Evolutionary conservation across 352 stramenopile species (phyloP), one percentile per base, ranked within the genome.

Genomic region (Globisporangium sylvaticum): DNA sequence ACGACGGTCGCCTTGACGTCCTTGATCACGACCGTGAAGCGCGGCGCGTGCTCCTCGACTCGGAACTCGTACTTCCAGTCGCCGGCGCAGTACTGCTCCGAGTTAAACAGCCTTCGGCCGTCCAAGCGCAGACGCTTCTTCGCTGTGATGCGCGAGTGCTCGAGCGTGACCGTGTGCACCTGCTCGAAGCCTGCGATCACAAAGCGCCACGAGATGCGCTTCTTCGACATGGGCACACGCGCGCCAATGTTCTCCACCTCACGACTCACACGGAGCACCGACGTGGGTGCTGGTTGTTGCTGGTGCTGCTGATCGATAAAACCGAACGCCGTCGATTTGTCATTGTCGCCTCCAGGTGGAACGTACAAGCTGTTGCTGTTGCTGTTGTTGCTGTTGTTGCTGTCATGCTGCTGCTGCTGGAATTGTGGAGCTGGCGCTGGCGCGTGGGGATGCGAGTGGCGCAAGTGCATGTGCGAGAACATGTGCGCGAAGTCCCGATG

Each of bases 41-140:
- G 54, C 55, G 76, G 68, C 10, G 68, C 63, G 27, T 76, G 58
- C 9, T 67, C 60, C 12, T 86, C 67, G 4, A 89, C 80, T 27
- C 73, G 53, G 59, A 95, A 94, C n/a, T 92, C 81, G 68, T 94
- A 83, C 22, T 80, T 76, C 88, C 88, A 95, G 44, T 88, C 84
- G 50, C 86, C 79, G 4, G 77, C 72, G 58, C 73, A 83, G 60
- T 87, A 95, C 58, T 88, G 77, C 46, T 95, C 88, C 62, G 78
- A 89, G 20, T 76, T 83, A 64, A 76, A 88, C 10, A 96, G 76
- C 4, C 81, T 84, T n/a, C 77, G 78, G 32, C 88, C 88, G 56
- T 96, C 88, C 14, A 96, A 71, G 27, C 86, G 88, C 62, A 96
- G 70, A 2, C 84, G 84, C 73, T 96, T 94, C 74, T 94, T 94